Percentiles rank a stretch among this genome's conserved stretches.
Conservation (phyloP, 495 filamentous ascomycete genomes). For the Podospora australis region DNA sequence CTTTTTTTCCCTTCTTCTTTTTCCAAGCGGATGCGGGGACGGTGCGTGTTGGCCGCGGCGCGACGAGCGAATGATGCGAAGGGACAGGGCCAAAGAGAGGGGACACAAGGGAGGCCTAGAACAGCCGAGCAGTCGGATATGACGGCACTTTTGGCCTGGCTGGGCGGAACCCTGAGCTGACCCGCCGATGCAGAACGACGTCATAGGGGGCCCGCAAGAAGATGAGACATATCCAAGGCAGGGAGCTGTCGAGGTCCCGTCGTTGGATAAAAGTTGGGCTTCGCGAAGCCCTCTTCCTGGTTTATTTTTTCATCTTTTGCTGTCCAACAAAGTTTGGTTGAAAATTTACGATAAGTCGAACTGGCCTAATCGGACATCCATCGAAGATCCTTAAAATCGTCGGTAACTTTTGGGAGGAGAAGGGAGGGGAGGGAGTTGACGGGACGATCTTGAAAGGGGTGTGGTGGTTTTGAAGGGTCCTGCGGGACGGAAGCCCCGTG, state of each 20-base stretch:
- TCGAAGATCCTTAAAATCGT: not conserved
- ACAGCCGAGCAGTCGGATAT: constrained; percentile 1
- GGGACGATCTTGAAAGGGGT: not conserved
- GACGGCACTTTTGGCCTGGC: constrained; percentile 7
- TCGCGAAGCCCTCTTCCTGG: too few relatives aligned
- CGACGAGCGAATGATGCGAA: not conserved
- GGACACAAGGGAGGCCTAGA: not conserved
- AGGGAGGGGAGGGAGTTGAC: too few relatives aligned
- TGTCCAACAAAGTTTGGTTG: too few relatives aligned
- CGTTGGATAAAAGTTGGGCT: not conserved
- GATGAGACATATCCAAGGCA: not conserved
- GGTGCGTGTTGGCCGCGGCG: not conserved
- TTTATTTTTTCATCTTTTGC: too few relatives aligned
- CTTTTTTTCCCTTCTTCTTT: not conserved
- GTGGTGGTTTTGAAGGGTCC: not conserved
- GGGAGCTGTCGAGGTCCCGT: not conserved
- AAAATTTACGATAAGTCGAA: too few relatives aligned
- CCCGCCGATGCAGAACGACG: not conserved
- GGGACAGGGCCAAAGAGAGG: too few relatives aligned
- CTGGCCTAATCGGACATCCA: not conserved
- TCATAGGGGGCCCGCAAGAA: not conserved
- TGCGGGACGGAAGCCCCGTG: not conserved
- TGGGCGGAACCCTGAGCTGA: not conserved
- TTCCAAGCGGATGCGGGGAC: not conserved
- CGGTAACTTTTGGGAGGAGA: not conserved